These are phyloP conservation scores for Triticum monococcum DNA, from an alignment of 176 grass and related monocot species.

Conservation along the genomic window DNA sequence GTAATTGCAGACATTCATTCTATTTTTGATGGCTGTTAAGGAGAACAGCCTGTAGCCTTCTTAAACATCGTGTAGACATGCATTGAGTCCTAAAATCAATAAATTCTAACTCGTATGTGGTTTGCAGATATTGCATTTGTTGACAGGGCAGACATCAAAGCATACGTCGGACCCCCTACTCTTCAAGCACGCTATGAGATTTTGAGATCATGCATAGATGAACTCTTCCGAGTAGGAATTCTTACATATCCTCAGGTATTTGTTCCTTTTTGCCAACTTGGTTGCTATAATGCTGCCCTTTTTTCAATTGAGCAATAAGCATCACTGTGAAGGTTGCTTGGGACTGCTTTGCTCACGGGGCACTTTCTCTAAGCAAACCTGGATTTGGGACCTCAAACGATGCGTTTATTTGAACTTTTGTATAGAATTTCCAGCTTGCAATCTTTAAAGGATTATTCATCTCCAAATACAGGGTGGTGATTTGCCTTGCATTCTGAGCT, in stretches of 20 bases:
- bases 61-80: neutral
- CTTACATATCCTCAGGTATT: conserved; percentile 61
- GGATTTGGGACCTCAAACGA: neutral
- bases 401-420: neutral
- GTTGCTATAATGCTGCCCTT: neutral
- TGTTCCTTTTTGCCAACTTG: conserved; percentile 19
- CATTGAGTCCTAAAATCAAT: neutral
- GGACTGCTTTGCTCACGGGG: neutral
- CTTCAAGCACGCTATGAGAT: conserved; percentile 95
- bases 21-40: neutral
- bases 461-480: conserved; percentile 35
- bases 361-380: conserved; percentile 5
- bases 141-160: conserved; percentile 98
- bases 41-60: neutral
- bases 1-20: neutral
- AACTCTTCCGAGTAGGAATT: conserved; percentile 88
- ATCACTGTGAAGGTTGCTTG: neutral
- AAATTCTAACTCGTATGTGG: conserved; percentile 40
- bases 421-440: neutral
- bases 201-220: conserved; percentile 90
- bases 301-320: neutral
- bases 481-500: conserved; percentile 53
- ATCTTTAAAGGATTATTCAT: neutral
- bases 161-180: conserved; percentile 91
- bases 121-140: conserved; percentile 96